Percentiles rank a stretch among this genome's conserved stretches.
These are phyloP conservation scores for Globisporangium solare DNA, from an alignment of 352 stramenopile genomes.

Conservation along the genomic window DNA sequence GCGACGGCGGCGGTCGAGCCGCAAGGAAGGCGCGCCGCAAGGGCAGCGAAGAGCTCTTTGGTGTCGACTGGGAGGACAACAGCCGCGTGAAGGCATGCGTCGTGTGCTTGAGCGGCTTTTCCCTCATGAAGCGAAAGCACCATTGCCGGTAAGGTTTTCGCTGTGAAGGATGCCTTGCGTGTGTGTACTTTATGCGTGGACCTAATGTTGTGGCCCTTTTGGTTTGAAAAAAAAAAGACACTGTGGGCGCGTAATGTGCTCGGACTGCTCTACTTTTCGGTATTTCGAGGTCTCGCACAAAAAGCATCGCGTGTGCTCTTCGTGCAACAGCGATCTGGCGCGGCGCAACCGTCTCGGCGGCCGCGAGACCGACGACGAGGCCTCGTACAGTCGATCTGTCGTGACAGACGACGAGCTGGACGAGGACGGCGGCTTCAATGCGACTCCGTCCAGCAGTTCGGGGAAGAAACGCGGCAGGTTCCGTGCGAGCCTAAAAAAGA, in stretches of 20 bases:
- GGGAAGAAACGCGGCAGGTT: slow-evolving; percentile 9
- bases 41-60: slow-evolving; percentile 57
- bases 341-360: slow-evolving; percentile 6
- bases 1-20: slow-evolving; percentile 17
- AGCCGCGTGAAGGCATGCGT: slow-evolving; percentile 33
- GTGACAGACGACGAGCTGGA: not conserved
- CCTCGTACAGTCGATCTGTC: slow-evolving; percentile 1
- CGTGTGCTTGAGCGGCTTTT: slow-evolving; percentile 57
- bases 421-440: not conserved
- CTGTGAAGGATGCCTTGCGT: not conserved
- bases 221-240: no score
- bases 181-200: not conserved
- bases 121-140: slow-evolving; percentile 65
- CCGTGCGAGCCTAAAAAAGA: slow-evolving; percentile 14
- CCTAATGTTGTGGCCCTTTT: not conserved
- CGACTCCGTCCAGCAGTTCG: not conserved
- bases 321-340: slow-evolving; percentile 31
- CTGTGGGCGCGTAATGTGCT: slow-evolving; percentile 73
- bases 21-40: slow-evolving; percentile 20
- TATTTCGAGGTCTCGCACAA: slow-evolving; percentile 51
- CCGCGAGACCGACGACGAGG: not conserved
- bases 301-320: slow-evolving; percentile 62
- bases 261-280: slow-evolving; percentile 65
- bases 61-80: slow-evolving; percentile 61
- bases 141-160: slow-evolving; percentile 47